Conservation (phyloP, 441 rosid genomes). For the Geranium incanum region DNA sequence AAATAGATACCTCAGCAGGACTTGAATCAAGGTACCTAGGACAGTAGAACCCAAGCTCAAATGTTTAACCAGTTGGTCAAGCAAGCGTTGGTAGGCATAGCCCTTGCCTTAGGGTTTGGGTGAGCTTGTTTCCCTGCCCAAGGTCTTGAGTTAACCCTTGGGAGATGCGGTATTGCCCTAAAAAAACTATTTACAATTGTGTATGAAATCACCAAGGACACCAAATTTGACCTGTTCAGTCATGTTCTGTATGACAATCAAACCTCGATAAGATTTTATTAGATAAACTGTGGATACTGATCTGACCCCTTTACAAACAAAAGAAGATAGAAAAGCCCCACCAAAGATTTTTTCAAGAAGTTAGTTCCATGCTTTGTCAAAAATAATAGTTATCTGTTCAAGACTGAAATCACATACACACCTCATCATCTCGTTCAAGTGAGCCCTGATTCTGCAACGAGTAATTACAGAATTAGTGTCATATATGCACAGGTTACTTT, state of each 20-base stretch:
- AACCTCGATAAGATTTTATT: background rate
- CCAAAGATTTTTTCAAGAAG: background rate
- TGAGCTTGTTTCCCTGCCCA: no score
- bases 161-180: no score
- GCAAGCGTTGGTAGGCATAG: no score
- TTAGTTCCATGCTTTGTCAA: conserved; percentile 10
- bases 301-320: background rate
- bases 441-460: conserved; percentile 58
- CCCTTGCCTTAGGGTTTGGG: no score
- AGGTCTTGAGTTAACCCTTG: no score
- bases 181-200: no score
- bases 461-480: conserved; percentile 18
- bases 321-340: background rate
- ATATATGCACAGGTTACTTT: background rate
- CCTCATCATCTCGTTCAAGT: conserved; percentile 92
- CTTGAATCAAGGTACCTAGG: no score
- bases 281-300: background rate
- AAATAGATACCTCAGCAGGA: no score
- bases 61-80: no score
- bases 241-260: background rate
- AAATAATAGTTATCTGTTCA: conserved; percentile 11
- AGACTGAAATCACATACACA: conserved; percentile 26
- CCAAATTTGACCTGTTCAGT: background rate
- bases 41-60: no score
- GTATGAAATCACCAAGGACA: background rate